These are phyloP conservation scores for Dioszegia crocea DNA, from an alignment of 768 basidiomycete genomes.

Conservation along the genomic window DNA sequence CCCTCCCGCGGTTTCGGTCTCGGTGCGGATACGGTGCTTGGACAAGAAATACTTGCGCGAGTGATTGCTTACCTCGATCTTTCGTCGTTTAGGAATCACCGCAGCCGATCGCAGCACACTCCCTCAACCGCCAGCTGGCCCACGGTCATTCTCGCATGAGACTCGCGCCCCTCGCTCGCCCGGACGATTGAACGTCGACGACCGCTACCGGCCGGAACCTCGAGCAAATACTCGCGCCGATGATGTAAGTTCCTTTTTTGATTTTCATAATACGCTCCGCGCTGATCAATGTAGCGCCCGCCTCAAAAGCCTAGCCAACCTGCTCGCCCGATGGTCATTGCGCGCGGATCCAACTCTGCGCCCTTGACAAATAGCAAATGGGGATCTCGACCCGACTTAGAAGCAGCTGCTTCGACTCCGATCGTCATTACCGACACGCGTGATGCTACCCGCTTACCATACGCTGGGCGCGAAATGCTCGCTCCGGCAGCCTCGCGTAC, in stretches of 20 bases:
- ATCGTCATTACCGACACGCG: not conserved
- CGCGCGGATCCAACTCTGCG: not conserved
- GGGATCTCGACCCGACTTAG: not conserved
- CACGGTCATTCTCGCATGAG: not conserved
- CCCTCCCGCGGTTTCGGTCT: not conserved
- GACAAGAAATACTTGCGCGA: not conserved
- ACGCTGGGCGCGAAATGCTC: not conserved
- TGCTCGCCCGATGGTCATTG: no score
- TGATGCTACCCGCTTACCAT: no score
- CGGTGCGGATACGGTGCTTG: not conserved
- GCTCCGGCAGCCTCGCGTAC: not conserved
- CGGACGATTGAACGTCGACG: not conserved
- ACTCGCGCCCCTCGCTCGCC: not conserved
- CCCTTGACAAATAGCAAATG: not conserved
- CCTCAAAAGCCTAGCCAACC: no score
- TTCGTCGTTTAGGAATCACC: not conserved
- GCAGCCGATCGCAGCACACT: not conserved
- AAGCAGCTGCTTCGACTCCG: not conserved
- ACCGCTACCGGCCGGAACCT: not conserved
- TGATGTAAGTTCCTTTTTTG: not conserved
- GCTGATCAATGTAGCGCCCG: not conserved
- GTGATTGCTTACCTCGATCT: slow-evolving; percentile 5
- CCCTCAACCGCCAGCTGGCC: slow-evolving; percentile 3
- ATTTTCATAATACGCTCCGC: not conserved
- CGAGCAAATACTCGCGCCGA: not conserved